Evolutionary conservation across 257 asterid species (phyloP), one percentile per base, ranked within the genome.

Genomic region (Hygrophila difformis): DNA sequence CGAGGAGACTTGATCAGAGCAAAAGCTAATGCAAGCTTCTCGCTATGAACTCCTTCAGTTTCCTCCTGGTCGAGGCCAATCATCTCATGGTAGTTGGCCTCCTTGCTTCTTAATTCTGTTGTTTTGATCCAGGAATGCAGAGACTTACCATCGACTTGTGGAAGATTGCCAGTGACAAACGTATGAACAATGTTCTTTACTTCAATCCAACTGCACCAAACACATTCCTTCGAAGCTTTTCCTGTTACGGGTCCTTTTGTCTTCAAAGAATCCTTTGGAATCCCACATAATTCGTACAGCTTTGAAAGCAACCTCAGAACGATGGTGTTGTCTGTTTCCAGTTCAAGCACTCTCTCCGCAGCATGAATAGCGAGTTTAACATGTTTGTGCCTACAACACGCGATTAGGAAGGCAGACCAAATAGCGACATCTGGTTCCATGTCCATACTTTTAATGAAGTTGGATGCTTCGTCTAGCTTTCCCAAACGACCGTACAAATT

Each of bases 401-500:
- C 87, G 53, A 93, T 75, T 17, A 86, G 56, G 17, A 82, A 62
- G n/a, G 87, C 76, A 11, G 68, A 63, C 94, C 89, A 82, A 2
- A 77, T 49, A 44, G 78, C 54, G 55, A 49, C 69, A 62, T 72
- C 77, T 1, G 69, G 82, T 57, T 82, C 65, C 11, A 75, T 29
- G 1, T 63, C 54, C 79, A 77, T 69, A 49, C 44, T 52, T 24
- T 38, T 33, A 21, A 86, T 67, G 64, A 82, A 75, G 15, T 75
- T 66, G 46, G 64, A 49, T 24, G 86, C 94, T 63, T 77, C 78
- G 48, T 82, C 82, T 21, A 86, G 76, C 71, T 53, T 64, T 52
- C 93, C 89, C 6, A 89, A 77, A 23, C 81, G 93, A 15, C 96
- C 94, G 36, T 60, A 69, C 54, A 86, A 52, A 62, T 68, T 63